A percentile compares a stretch with the other conserved stretches of the same genome.
Evolutionary conservation across 257 asterid species (phyloP).

Genomic region (Jacaranda copaia): DNA sequence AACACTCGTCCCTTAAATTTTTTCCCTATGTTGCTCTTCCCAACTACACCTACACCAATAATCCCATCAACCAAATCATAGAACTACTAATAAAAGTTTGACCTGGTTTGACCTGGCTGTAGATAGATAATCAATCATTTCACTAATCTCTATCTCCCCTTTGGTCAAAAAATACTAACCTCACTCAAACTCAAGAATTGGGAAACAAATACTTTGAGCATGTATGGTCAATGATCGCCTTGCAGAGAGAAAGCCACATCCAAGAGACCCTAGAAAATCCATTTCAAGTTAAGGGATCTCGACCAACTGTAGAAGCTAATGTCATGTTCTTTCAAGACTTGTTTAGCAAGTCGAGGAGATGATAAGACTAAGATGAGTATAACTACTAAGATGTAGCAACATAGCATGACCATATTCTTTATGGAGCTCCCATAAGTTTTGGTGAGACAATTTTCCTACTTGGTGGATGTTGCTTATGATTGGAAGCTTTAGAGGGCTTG

Average conservation of each 20-base stretch:
- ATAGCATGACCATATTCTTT: slow-evolving; percentile 37
- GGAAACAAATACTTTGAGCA: slow-evolving; percentile 32
- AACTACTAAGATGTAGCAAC: slow-evolving; percentile 36
- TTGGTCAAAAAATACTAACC: slow-evolving; percentile 7
- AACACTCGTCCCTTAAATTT: slow-evolving; percentile 25
- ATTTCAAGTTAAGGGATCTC: neutral
- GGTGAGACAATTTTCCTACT: slow-evolving; percentile 38
- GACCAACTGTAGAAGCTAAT: slow-evolving; percentile 33
- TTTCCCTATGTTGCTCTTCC: slow-evolving; percentile 30
- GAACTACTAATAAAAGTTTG: slow-evolving; percentile 36
- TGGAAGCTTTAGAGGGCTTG: slow-evolving; percentile 43
- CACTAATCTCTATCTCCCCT: slow-evolving; percentile 19
- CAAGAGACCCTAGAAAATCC: slow-evolving; percentile 10
- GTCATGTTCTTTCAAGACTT: slow-evolving; percentile 42
- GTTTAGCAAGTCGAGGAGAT: slow-evolving; percentile 38
- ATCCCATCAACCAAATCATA: slow-evolving; percentile 26
- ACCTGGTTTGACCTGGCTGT: neutral
- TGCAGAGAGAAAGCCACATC: slow-evolving; percentile 30
- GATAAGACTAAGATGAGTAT: slow-evolving; percentile 37
- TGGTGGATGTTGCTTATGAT: slow-evolving; percentile 40
- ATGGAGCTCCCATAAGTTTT: slow-evolving; percentile 21
- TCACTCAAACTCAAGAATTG: slow-evolving; percentile 22
- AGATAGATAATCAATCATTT: slow-evolving; percentile 22
- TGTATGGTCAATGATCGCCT: slow-evolving; percentile 38
- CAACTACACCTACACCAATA: slow-evolving; percentile 32